These are phyloP conservation scores for Powellomyces hirtus DNA, from an alignment of 192 early-diverging fungal genomes.

Conservation along the genomic window DNA sequence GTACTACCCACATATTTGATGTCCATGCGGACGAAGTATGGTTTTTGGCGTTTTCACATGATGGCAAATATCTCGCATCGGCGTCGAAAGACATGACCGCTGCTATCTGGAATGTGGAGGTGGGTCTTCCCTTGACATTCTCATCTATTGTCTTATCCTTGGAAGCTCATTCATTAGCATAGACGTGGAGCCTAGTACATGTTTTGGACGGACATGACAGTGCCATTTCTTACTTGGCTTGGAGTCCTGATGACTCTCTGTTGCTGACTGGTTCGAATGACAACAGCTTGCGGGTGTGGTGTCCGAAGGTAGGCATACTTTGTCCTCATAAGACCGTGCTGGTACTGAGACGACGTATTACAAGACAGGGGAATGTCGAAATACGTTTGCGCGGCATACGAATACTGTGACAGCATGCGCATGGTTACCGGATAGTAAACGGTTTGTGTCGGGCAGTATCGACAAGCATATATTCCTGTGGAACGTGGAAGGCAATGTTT, in stretches of 20 bases:
- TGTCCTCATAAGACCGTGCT: not conserved
- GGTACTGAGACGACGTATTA: not conserved
- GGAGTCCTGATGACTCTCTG: slow-evolving; percentile 81
- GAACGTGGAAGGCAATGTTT: slow-evolving; percentile 56
- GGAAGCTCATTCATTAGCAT: not conserved
- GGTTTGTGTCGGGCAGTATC: slow-evolving; percentile 81
- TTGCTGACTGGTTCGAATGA: slow-evolving; percentile 83
- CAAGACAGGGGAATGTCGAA: slow-evolving; percentile 58
- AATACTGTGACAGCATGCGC: slow-evolving; percentile 79
- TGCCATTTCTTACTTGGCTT: slow-evolving; percentile 80
- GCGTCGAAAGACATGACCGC: slow-evolving; percentile 83
- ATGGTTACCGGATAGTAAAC: slow-evolving; percentile 82
- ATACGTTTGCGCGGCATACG: slow-evolving; percentile 65
- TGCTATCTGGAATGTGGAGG: slow-evolving; percentile 84
- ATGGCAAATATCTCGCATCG: slow-evolving; percentile 86
- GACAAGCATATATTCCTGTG: slow-evolving; percentile 78
- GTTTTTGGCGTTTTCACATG: slow-evolving; percentile 89
- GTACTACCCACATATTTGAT: slow-evolving; percentile 62
- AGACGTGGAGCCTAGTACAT: slow-evolving; percentile 59
- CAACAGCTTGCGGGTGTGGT: slow-evolving; percentile 78
- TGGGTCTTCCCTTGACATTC: too few relatives aligned
- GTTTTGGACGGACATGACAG: slow-evolving; percentile 60
- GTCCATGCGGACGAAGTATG: slow-evolving; percentile 94
- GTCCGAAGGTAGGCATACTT: slow-evolving; percentile 43
- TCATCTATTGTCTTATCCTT: too few relatives aligned